These are phyloP conservation scores for Curvularia eragrostidis DNA, from an alignment of 2,329 filamentous ascomycete genomes.

Conservation along the genomic window DNA sequence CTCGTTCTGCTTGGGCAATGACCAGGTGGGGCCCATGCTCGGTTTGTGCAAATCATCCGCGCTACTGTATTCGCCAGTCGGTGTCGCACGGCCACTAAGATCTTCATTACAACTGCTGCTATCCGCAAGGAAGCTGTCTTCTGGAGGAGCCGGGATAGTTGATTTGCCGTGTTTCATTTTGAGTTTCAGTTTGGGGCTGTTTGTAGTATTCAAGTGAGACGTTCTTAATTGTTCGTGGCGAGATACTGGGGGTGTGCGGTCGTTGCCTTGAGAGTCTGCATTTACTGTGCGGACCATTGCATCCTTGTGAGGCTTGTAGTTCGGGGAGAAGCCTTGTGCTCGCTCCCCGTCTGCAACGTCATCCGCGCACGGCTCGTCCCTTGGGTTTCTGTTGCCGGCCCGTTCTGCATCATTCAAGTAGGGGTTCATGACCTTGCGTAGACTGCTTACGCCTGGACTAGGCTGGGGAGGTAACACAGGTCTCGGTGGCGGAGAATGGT, in stretches of 20 bases:
- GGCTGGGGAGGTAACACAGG: slow-evolving; percentile 40
- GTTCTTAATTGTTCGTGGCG: slow-evolving; percentile 37
- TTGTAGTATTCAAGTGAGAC: slow-evolving; percentile 28
- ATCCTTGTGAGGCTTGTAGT: slow-evolving; percentile 74
- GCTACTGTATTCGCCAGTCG: slow-evolving; percentile 35
- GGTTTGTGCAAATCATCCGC: slow-evolving; percentile 40
- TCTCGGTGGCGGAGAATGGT: slow-evolving; percentile 45
- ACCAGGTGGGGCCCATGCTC: slow-evolving; percentile 40
- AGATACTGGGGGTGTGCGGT: slow-evolving; percentile 34
- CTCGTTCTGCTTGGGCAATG: slow-evolving; percentile 32
- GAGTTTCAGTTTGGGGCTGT: slow-evolving; percentile 50
- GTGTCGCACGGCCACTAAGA: slow-evolving; percentile 46
- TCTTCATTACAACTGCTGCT: slow-evolving; percentile 61
- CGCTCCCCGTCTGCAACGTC: slow-evolving; percentile 46
- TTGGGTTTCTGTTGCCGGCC: slow-evolving; percentile 33
- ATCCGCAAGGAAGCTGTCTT: slow-evolving; percentile 61
- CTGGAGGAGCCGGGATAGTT: slow-evolving; percentile 35
- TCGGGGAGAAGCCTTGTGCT: slow-evolving; percentile 72
- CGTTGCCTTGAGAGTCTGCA: slow-evolving; percentile 51
- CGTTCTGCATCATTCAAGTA: slow-evolving; percentile 63
- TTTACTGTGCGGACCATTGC: slow-evolving; percentile 73
- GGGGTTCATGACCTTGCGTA: slow-evolving; percentile 86
- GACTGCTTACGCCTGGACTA: slow-evolving; percentile 72
- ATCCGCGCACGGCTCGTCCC: slow-evolving; percentile 34
- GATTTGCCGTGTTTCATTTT: slow-evolving; percentile 48